Base-by-base conservation (phyloP, 169 alveolate genomes). In the Plasmodium vivax region DNA sequence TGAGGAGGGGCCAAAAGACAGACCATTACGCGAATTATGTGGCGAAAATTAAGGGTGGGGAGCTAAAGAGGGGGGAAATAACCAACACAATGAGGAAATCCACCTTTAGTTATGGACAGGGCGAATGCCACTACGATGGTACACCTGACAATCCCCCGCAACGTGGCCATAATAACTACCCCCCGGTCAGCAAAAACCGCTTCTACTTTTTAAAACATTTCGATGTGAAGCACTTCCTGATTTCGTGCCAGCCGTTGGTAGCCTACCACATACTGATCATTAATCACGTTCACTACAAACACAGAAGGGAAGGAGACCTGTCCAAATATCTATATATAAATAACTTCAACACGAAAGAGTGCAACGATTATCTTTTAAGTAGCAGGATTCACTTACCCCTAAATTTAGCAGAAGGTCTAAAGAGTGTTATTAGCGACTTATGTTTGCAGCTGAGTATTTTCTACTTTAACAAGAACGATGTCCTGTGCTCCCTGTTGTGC, bases 221-320 rank as follows among this genome's bases (percentile, higher is more conserved):
- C 32, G 43, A 85, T 43, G 43, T 85, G 41, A 85, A 85, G 41
- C 81, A 85, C 74, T 85, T 85, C 41, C 58, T 85, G 16, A 73
- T 34, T 47, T 34, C 68, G 27, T 85, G 84, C 34, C 93, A 85
- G 38, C 93, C 93, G 1, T 54, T 85, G 79, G 81, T 85, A 85
- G 93, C 93, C 7, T 85, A 85, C 43, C 93, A 85, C 45, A 85
- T 85, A 32, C 79, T 85, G 79, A 85, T 75, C 10, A 30, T 85
- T 7, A 85, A 85, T n/a, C 54, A 47, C 7, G 56, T 74, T 23
- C 79, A 45, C 23, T 85, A 85, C 81, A 51, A n/a, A 45, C 10
- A 85, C 34, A 47, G 54, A 14, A 75, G 56, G 41, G 54, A 75
- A 85, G 62, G 12, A 12, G 62, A 85, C 58, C 23, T 75, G 32